A percentile compares a stretch with the other conserved stretches of the same genome.
Evolutionary conservation across 2,329 filamentous ascomycete genomes (phyloP).

Genomic region (Pseudopyricularia cyperi): DNA sequence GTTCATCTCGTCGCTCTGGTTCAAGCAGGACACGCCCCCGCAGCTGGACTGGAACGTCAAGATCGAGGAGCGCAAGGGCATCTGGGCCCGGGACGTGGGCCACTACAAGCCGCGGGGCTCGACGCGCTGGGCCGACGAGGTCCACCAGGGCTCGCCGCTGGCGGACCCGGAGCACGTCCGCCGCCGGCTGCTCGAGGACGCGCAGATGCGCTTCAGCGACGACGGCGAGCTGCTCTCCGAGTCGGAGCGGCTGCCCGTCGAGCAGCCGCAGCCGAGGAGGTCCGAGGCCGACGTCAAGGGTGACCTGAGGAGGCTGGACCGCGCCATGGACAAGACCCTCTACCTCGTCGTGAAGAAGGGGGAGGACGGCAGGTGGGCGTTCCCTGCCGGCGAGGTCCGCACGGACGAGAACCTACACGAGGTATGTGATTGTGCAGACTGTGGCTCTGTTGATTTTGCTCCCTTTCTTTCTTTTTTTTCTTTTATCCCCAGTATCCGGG

Average conservation of each 20-base stretch:
- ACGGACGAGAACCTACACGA: constrained; percentile 67
- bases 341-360: constrained; percentile 70
- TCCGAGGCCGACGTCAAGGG: constrained; percentile 63
- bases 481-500: neutral
- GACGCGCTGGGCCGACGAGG: constrained; percentile 82
- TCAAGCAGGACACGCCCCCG: constrained; percentile 75
- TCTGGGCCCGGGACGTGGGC: constrained; percentile 74
- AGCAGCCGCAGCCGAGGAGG: constrained; percentile 53
- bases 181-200: constrained; percentile 61
- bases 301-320: constrained; percentile 68
- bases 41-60: constrained; percentile 88
- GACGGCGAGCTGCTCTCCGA: constrained; percentile 45
- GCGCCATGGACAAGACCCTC: constrained; percentile 66
- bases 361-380: constrained; percentile 62
- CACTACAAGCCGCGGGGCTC: constrained; percentile 49
- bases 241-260: constrained; percentile 52
- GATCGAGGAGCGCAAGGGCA: constrained; percentile 56
- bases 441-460: neutral
- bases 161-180: constrained; percentile 51
- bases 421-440: constrained; percentile 38
- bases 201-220: constrained; percentile 49
- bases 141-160: constrained; percentile 59
- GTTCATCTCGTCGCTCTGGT: constrained; percentile 88
- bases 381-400: constrained; percentile 60
- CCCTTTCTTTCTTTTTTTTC: neutral